phyloP scores from a whole-genome alignment of 768 basidiomycete genomes.

The Agaricus blazei region DNA sequence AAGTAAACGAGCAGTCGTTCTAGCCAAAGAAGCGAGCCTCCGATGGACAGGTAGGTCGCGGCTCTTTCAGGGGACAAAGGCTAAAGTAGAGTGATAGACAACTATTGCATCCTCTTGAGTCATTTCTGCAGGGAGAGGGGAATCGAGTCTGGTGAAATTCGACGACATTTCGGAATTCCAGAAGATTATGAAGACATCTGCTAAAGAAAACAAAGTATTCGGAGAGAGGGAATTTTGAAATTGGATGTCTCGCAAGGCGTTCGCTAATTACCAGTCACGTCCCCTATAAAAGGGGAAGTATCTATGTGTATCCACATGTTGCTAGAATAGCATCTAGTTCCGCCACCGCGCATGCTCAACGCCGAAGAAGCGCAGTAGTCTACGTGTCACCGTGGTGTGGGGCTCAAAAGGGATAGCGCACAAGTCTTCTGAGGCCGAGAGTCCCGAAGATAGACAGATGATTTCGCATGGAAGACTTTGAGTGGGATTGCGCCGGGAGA shows the following conservation, averaged over 20 bases:
- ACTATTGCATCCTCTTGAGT: conserved; percentile 60
- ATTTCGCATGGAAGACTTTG: not conserved
- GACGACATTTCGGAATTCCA: conserved; percentile 58
- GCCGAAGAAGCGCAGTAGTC: not conserved
- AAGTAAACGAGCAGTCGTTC: conserved; percentile 61
- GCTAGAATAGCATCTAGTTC: not conserved
- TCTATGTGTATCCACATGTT: not conserved
- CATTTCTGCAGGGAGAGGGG: conserved; percentile 62
- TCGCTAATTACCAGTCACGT: not conserved
- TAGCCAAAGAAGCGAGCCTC: conserved; percentile 79
- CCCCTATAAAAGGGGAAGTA: not conserved
- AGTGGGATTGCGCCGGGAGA: not conserved
- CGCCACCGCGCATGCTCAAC: too few relatives aligned
- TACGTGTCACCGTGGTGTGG: too few relatives aligned
- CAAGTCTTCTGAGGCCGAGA: not conserved
- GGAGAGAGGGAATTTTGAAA: too few relatives aligned
- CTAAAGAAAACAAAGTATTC: conserved; percentile 13
- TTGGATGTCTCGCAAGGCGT: too few relatives aligned
- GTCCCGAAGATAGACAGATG: not conserved
- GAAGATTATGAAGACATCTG: conserved; percentile 78
- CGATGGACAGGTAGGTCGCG: conserved; percentile 79
- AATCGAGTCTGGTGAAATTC: conserved; percentile 56
- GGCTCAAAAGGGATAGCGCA: too few relatives aligned
- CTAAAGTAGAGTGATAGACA: conserved; percentile 39
- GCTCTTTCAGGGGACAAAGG: not conserved